Conservation (phyloP, 495 filamentous ascomycete genomes). For the Usnea hakonensis region DNA sequence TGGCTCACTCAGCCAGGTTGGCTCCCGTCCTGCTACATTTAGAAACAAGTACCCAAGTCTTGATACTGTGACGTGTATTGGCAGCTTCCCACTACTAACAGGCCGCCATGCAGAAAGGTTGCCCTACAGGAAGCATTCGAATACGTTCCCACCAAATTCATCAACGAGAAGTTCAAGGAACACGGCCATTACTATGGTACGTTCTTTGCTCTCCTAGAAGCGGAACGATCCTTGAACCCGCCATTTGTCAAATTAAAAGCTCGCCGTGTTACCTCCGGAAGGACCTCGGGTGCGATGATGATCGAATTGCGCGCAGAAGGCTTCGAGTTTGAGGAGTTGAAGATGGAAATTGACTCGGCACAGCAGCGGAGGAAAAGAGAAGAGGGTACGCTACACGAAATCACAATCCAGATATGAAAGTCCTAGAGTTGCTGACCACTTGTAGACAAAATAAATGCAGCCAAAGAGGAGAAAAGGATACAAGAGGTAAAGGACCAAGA, state of each 20-base stretch:
- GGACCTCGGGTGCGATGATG: slow-evolving; percentile 14
- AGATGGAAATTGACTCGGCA: slow-evolving; percentile 31
- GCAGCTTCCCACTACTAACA: neutral
- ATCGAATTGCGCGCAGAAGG: slow-evolving; percentile 22
- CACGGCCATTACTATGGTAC: slow-evolving; percentile 37
- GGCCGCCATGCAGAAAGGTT: slow-evolving; percentile 24
- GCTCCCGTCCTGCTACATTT: neutral
- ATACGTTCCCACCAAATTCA: slow-evolving; percentile 38
- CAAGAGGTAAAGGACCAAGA: slow-evolving; percentile 39
- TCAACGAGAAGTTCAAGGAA: slow-evolving; percentile 36
- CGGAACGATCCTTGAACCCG: slow-evolving; percentile 27
- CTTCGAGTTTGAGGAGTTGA: slow-evolving; percentile 22
- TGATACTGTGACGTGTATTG: neutral
- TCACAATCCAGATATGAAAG: neutral
- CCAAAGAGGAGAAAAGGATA: slow-evolving; percentile 33
- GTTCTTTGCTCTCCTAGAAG: slow-evolving; percentile 37
- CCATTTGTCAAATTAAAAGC: slow-evolving; percentile 31
- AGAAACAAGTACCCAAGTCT: neutral
- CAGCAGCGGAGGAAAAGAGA: slow-evolving; percentile 26
- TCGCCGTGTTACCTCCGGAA: slow-evolving; percentile 18
- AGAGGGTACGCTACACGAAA: slow-evolving; percentile 10
- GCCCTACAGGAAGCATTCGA: slow-evolving; percentile 43
- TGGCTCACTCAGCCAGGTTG: neutral
- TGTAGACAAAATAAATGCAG: slow-evolving; percentile 17
- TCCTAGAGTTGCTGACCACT: neutral